Evolutionary conservation across 345 rosid genomes (phyloP), one percentile per base, ranked within the genome.

Genomic region (Brassica cretica): DNA sequence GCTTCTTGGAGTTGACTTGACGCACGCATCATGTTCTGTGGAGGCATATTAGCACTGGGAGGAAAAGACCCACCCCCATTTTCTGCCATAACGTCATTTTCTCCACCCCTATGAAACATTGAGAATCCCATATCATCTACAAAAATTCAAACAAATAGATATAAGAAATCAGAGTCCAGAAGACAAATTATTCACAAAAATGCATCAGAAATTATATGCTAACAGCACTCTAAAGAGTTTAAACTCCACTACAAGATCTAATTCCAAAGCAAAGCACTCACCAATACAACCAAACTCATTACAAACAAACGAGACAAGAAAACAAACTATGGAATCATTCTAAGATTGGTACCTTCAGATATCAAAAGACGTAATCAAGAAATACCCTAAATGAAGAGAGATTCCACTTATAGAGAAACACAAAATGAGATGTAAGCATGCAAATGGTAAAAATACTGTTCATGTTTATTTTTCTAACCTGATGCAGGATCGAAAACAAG

Each of bases 401-500:
- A n/a, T 25, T 70, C 4, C 65, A 53, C 24, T 25, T 64, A 1
- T 35, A 25, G 24, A 15, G 24, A 18, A 77, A 73, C 59, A 58
- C 7, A 59, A 39, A 61, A 53, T 2, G 46, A 53, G 66, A 74
- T 15, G 41, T 59, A 74, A 33, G 60, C 39, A 71, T 15, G 46
- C 56, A 30, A 39, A 44, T 6, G 18, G 24, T 72, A 25, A 44
- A 12, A 37, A 60, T 46, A 70, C n/a, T 64, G 6, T 64, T 29
- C 53, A 15, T 64, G 70, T 41, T 32, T 44, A 30, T 51, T 16
- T 9, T 2, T n/a, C 6, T 4, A 46, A 93, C 99, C 99, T 89
- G 94, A 73, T 64, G 89, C 76, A 64, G 87, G 69, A 82, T 89
- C 90, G 78, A 96, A 96, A 51, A 88, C 92, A 73, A 96, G 84